phyloP scores from a whole-genome alignment of 306 rosid genomes.

The Gastrolobium bilobum region DNA sequence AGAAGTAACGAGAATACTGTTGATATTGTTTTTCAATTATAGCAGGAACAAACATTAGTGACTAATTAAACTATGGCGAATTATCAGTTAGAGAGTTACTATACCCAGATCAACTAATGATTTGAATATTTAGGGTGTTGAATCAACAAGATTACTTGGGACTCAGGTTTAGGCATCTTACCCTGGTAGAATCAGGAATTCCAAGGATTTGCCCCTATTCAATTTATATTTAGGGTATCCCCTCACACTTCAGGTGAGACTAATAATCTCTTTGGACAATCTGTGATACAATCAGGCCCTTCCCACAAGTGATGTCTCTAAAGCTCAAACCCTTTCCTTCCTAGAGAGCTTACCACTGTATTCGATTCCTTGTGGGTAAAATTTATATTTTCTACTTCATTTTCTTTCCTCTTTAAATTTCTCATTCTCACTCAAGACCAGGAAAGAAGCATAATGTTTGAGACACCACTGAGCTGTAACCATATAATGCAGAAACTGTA shows the following conservation, averaged over 20 bases:
- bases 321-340: too few relatives aligned
- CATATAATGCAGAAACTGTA: background rate
- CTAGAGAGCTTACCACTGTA: too few relatives aligned
- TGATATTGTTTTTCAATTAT: background rate
- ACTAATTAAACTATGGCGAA: background rate
- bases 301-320: too few relatives aligned
- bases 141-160: conserved; percentile 4
- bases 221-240: background rate
- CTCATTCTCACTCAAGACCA: background rate
- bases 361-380: background rate
- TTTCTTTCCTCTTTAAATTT: background rate
- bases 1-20: background rate
- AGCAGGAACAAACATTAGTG: background rate
- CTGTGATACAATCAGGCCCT: too few relatives aligned
- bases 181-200: background rate
- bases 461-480: background rate
- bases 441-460: conserved; percentile 11
- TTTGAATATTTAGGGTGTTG: background rate
- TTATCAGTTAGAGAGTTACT: background rate
- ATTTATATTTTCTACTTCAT: background rate
- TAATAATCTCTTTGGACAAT: too few relatives aligned
- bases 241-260: too few relatives aligned
- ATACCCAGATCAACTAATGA: background rate
- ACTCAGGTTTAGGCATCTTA: background rate
- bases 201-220: background rate